phyloP scores from a whole-genome alignment of 192 early-diverging fungal genomes.

The Entrophospora sp. region DNA sequence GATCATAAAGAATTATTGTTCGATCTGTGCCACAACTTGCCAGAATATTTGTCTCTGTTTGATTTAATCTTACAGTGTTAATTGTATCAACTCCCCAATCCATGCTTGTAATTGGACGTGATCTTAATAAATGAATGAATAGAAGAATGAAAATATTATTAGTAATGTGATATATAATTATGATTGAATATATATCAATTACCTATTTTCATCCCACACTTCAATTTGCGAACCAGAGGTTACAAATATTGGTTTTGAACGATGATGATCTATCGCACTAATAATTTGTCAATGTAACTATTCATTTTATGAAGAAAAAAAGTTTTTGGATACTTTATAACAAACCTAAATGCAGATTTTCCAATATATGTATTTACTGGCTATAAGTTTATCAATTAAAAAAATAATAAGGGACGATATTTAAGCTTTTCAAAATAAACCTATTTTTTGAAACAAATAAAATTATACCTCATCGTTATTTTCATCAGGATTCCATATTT shows the following conservation, averaged over 20 bases:
- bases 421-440: not conserved
- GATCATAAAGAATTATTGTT: conserved; percentile 89
- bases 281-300: too few relatives aligned
- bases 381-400: conserved; percentile 33
- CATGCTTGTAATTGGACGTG: conserved; percentile 75
- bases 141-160: not conserved
- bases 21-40: conserved; percentile 92
- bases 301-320: not conserved
- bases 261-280: conserved; percentile 83
- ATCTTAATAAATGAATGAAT: conserved; percentile 24
- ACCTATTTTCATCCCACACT: conserved; percentile 82
- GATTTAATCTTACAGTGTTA: conserved; percentile 92
- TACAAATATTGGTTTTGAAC: conserved; percentile 72
- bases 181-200: not conserved
- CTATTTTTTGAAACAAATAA: not conserved
- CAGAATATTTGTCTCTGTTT: conserved; percentile 88
- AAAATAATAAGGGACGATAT: not conserved
- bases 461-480: conserved; percentile 21
- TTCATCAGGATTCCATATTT: conserved; percentile 76
- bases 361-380: conserved; percentile 73
- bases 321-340: not conserved
- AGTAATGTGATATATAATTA: not conserved
- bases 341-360: conserved; percentile 59
- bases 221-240: conserved; percentile 81
- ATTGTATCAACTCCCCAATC: conserved; percentile 94